A percentile compares a stretch with the other conserved stretches of the same genome.
These are phyloP conservation scores for Leishmania braziliensis DNA, from an alignment of 208 protist genomes.

Conservation along the genomic window DNA sequence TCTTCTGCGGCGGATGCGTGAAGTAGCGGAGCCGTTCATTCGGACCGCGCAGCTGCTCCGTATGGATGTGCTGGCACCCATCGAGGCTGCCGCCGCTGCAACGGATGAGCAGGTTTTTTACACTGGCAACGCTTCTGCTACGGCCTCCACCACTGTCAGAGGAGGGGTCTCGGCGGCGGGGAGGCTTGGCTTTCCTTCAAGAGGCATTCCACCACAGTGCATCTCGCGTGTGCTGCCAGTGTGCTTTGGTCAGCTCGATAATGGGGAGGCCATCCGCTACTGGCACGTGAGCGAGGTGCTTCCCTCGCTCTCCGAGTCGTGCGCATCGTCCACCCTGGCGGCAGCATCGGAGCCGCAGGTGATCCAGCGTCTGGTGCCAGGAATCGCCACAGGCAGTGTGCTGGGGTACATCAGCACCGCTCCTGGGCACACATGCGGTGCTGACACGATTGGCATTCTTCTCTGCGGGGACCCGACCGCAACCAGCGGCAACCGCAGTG, in stretches of 20 bases:
- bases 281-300: slow-evolving; percentile 44
- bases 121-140: not conserved
- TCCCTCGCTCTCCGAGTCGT: slow-evolving; percentile 33
- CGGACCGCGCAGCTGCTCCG: slow-evolving; percentile 60
- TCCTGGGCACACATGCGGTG: slow-evolving; percentile 11
- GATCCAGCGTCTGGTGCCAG: slow-evolving; percentile 21
- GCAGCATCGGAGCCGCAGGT: slow-evolving; percentile 24
- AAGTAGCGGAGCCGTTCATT: slow-evolving; percentile 76
- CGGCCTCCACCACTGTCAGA: not conserved
- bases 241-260: slow-evolving; percentile 65
- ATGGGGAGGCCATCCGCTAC: slow-evolving; percentile 66
- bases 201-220: not conserved
- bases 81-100: slow-evolving; percentile 2
- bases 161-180: not conserved
- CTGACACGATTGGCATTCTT: slow-evolving; percentile 19
- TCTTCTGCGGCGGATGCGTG: slow-evolving; percentile 58
- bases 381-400: slow-evolving; percentile 6
- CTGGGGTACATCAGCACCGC: slow-evolving; percentile 27
- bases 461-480: not conserved
- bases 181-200: not conserved
- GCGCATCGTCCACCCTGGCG: slow-evolving; percentile 15
- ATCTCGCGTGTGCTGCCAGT: slow-evolving; percentile 38
- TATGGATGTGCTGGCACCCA: slow-evolving; percentile 50
- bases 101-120: not conserved
- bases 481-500: slow-evolving; percentile 4